Base-by-base conservation (phyloP, 768 basidiomycete species). In the Mycena leptocephala region DNA sequence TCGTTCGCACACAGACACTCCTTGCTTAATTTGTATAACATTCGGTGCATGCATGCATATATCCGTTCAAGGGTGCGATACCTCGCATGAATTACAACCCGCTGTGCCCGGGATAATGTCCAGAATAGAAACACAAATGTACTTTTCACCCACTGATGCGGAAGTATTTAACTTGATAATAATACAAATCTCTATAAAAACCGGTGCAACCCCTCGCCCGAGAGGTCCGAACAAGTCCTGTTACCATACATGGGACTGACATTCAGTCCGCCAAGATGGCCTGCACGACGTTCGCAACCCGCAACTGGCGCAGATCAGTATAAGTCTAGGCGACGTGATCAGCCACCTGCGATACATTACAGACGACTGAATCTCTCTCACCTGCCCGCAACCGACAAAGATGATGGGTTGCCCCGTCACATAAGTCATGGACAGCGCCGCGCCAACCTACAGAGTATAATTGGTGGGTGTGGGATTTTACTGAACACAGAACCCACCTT, bases 351-450 rank as follows among this genome's bases (percentile, higher is more conserved):
- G 72, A 63, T 37, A 30, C 5, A 41, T n/a, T 56, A 53, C 22
- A 63, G 48, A 53, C 68, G 41, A 70, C 71, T 30, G 24, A 14
- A 28, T 65, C n/a, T 16, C 28, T 41, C 61, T 48, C 78, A 96
- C 95, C 94, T 97, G 97, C 43, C 98, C 98, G 81, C 97, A 98
- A 9, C 98, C 98, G 77, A 99, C 97, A 83, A 99, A 99, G 28
- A 99, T 90, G 86, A 99, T 99, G 22, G 98, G 98, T 82, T 99
- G 97, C 28, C 98, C 98, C 2, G 98, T 99, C 69, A 99, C 96
- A 85, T 98, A 99, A 64, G 98, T 98, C 98, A 99, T 99, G 4
- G 97, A 98, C 66, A 99, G 89, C 11, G 98, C 98, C 9, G 98
- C 98, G 41, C 98, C 98, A 64, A 99, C 98, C 97, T 98, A 81